phyloP scores from a whole-genome alignment of 495 filamentous ascomycete genomes.

The Lophium mytilinum region DNA sequence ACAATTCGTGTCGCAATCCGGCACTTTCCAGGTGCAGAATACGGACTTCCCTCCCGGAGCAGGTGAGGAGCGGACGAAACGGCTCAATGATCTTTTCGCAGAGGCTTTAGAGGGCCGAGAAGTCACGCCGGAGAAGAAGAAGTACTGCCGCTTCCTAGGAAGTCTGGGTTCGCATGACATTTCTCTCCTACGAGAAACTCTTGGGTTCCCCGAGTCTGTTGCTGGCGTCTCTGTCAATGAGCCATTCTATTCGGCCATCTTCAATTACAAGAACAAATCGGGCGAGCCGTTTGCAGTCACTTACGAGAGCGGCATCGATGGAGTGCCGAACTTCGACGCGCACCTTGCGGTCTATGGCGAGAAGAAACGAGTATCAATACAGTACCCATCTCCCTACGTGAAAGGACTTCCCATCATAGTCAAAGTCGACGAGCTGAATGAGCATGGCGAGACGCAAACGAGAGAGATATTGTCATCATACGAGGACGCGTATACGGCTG shows the following conservation, averaged over 20 bases:
- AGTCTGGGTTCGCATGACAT: conserved; percentile 50
- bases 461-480: conserved; percentile 38
- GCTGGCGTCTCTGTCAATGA: conserved; percentile 25
- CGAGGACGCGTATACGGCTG: conserved; percentile 46
- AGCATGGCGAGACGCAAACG: conserved; percentile 30
- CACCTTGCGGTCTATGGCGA: conserved; percentile 47
- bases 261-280: conserved; percentile 12
- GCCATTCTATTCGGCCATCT: conserved; percentile 17
- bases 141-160: conserved; percentile 39
- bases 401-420: conserved; percentile 42
- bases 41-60: conserved; percentile 27
- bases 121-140: conserved; percentile 27
- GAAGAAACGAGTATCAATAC: conserved; percentile 41
- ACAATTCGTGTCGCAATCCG: conserved; percentile 41
- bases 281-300: conserved; percentile 38
- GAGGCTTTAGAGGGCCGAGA: conserved; percentile 27
- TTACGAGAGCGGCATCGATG: conserved; percentile 50
- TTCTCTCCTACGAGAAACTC: conserved; percentile 46
- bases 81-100: conserved; percentile 27
- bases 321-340: conserved; percentile 48
- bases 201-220: conserved; percentile 42
- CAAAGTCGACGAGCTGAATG: conserved; percentile 41
- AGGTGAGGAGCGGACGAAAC: conserved; percentile 17
- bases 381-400: conserved; percentile 48
- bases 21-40: conserved; percentile 39